Percentiles rank a stretch among this genome's conserved stretches.
These are phyloP conservation scores for Silene vulgaris DNA, from an alignment of 179 eudicot genomes.

Conservation along the genomic window DNA sequence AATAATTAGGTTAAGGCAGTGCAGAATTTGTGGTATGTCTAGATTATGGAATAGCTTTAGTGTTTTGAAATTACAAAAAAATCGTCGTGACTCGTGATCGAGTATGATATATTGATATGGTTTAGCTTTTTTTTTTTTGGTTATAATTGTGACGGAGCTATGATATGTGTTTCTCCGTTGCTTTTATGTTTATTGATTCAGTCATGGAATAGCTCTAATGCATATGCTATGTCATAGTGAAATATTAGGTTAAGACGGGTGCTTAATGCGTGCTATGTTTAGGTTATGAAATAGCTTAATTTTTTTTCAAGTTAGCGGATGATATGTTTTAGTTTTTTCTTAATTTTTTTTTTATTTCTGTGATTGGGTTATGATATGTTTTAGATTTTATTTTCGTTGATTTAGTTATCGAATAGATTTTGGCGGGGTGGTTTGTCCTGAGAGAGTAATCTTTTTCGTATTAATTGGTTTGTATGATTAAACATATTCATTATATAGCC, in stretches of 20 bases:
- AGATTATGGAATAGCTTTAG: neutral
- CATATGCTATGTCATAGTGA: no score
- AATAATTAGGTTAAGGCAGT: neutral
- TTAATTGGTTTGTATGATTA: conserved; percentile 3
- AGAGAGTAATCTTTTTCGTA: neutral
- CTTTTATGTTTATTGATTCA: neutral
- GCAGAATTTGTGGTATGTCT: neutral
- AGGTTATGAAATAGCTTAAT: no score
- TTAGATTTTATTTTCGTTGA: no score
- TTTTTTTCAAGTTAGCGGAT: no score
- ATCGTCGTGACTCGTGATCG: no score
- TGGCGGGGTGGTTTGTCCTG: neutral
- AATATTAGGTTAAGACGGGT: no score
- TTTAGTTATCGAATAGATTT: neutral
- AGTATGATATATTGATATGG: no score
- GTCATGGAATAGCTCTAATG: no score
- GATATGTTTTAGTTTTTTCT: no score
- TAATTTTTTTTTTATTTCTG: no score
- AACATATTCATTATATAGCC: neutral
- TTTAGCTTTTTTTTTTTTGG: neutral
- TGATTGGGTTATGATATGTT: neutral
- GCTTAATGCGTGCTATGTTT: no score
- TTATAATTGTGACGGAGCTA: no score
- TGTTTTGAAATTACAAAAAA: neutral
- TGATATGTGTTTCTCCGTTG: neutral